These are phyloP conservation scores for Phyllosticta capitalensis DNA, from an alignment of 2,329 filamentous ascomycete species.

Conservation along the genomic window DNA sequence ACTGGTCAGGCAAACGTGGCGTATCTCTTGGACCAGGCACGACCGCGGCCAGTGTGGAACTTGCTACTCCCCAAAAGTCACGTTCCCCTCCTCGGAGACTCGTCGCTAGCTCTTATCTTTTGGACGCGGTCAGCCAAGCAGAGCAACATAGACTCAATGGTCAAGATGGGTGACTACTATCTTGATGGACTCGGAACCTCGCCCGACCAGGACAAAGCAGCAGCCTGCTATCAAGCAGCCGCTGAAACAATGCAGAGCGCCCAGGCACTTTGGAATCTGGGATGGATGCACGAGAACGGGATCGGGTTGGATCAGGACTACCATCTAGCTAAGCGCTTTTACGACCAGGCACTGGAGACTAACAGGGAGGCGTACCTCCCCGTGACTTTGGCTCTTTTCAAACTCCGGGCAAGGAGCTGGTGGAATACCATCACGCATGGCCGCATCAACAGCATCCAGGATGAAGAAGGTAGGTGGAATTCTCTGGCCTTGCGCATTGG, in stretches of 20 bases:
- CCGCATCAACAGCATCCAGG: conserved; percentile 83
- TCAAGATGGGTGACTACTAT: conserved; percentile 99
- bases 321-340: conserved; percentile 92
- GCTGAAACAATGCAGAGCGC: conserved; percentile 87
- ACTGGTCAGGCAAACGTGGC: conserved; percentile 83
- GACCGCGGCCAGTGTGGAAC: conserved; percentile 40
- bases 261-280: conserved; percentile 92
- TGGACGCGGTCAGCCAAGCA: conserved; percentile 94
- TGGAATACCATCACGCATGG: conserved; percentile 93
- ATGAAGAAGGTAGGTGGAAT: conserved; percentile 59
- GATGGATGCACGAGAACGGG: conserved; percentile 99
- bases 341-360: conserved; percentile 83
- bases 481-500: neutral
- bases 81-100: conserved; percentile 44
- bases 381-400: conserved; percentile 78
- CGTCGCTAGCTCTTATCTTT: conserved; percentile 70
- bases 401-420: conserved; percentile 73
- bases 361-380: conserved; percentile 90
- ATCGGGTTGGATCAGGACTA: conserved; percentile 90
- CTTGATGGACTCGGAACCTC: conserved; percentile 65
- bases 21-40: conserved; percentile 65
- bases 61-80: conserved; percentile 42
- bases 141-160: conserved; percentile 81
- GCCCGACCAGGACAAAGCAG: conserved; percentile 71
- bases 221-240: conserved; percentile 83